Percentiles rank a stretch among this genome's conserved stretches.
Conservation (phyloP, 192 early-diverging fungal species). For the Piromyces finnis region DNA sequence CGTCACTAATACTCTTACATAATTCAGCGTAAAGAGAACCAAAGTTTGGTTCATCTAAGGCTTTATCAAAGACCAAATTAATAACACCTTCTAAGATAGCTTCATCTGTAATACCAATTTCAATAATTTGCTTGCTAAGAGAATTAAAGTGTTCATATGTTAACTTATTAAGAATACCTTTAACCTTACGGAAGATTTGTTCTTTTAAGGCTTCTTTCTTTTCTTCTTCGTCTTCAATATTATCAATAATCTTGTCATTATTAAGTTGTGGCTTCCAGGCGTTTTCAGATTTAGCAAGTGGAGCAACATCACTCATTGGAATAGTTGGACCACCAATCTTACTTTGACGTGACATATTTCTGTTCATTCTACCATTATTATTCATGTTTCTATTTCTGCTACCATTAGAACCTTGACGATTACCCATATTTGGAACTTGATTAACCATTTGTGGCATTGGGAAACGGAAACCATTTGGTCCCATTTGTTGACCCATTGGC, state of each 20-base stretch:
- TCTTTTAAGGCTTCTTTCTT: slow-evolving; percentile 15
- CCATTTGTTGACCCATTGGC: not conserved
- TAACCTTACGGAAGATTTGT: slow-evolving; percentile 56
- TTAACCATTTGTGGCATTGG: not conserved
- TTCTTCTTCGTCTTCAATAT: slow-evolving; percentile 6
- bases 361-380: not conserved
- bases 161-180: slow-evolving; percentile 88
- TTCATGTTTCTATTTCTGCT: not conserved
- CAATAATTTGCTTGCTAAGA: slow-evolving; percentile 66
- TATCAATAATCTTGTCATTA: not conserved
- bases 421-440: not conserved
- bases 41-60: slow-evolving; percentile 82
- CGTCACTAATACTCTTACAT: slow-evolving; percentile 45
- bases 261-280: slow-evolving; percentile 36
- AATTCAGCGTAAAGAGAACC: slow-evolving; percentile 75
- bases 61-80: slow-evolving; percentile 81
- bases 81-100: slow-evolving; percentile 65
- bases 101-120: slow-evolving; percentile 50
- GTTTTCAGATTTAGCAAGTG: slow-evolving; percentile 61
- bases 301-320: slow-evolving; percentile 27
- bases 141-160: slow-evolving; percentile 84
- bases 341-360: not conserved
- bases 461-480: not conserved
- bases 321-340: not conserved
- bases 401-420: not conserved